These are phyloP conservation scores for Calonectria crousiana DNA, from an alignment of 2,329 filamentous ascomycete genomes.

Conservation along the genomic window DNA sequence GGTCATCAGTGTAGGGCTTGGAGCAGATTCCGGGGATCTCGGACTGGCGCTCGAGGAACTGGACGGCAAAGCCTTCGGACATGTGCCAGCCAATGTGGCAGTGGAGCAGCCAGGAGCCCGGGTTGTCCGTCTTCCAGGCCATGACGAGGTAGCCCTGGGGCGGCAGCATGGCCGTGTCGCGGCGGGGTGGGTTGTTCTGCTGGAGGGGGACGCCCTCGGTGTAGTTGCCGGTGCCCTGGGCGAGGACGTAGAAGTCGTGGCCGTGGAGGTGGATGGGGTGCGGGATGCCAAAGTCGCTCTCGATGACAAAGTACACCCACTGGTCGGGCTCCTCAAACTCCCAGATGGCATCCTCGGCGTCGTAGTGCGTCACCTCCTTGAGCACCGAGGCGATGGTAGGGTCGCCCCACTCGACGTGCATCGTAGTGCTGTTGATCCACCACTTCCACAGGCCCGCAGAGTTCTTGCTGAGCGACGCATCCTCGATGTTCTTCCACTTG, in stretches of 20 bases:
- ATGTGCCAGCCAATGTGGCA: constrained; percentile 56
- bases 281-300: constrained; percentile 38
- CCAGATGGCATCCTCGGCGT: constrained; percentile 43
- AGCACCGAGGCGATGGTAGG: constrained; percentile 41
- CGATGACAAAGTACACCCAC: constrained; percentile 48
- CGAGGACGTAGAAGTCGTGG: constrained; percentile 49
- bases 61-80: constrained; percentile 29
- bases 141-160: constrained; percentile 60
- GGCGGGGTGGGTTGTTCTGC: constrained; percentile 60
- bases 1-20: constrained; percentile 1
- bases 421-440: constrained; percentile 53
- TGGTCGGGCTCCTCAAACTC: constrained; percentile 40
- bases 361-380: constrained; percentile 26
- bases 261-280: constrained; percentile 55
- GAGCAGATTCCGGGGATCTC: constrained; percentile 10
- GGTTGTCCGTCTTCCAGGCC: constrained; percentile 62
- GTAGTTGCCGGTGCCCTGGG: constrained; percentile 39
- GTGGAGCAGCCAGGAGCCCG: constrained; percentile 63
- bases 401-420: constrained; percentile 44
- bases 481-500: constrained; percentile 43
- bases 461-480: constrained; percentile 38
- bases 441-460: constrained; percentile 55
- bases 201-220: constrained; percentile 25
- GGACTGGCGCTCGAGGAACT: constrained; percentile 24
- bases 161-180: constrained; percentile 64